phyloP scores from a whole-genome alignment of 306 rosid genomes.

The Ormosia semicastrata region DNA sequence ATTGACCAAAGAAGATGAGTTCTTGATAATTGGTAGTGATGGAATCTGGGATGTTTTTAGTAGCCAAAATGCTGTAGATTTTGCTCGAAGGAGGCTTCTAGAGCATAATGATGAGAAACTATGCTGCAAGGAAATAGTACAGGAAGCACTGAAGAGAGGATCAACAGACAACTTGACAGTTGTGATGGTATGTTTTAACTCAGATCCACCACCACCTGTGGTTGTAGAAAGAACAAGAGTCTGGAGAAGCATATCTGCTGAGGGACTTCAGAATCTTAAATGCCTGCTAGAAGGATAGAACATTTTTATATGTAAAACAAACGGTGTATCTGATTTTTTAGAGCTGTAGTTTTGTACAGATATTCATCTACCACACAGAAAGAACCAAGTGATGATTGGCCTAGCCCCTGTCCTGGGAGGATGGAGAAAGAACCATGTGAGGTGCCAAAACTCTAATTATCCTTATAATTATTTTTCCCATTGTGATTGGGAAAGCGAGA shows the following conservation, averaged over 20 bases:
- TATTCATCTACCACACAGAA: constrained; percentile 18
- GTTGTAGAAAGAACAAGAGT: constrained; percentile 47
- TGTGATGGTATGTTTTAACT: constrained; percentile 57
- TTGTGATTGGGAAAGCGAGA: background rate
- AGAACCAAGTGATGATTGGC: background rate
- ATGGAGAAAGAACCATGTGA: constrained; percentile 3
- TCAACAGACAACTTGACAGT: constrained; percentile 58
- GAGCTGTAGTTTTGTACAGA: background rate
- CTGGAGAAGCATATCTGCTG: constrained; percentile 63
- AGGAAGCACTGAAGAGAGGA: constrained; percentile 56
- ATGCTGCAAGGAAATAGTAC: constrained; percentile 64
- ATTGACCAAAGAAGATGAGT: constrained; percentile 59
- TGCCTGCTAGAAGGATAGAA: constrained; percentile 37
- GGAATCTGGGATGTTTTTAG: constrained; percentile 69
- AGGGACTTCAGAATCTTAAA: constrained; percentile 61
- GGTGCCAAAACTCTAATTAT: constrained; percentile 6
- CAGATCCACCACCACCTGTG: constrained; percentile 54
- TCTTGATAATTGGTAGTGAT: constrained; percentile 66
- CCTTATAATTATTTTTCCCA: background rate
- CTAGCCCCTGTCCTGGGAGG: constrained; percentile 7
- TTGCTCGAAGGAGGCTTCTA: constrained; percentile 55
- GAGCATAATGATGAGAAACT: constrained; percentile 59
- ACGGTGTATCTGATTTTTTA: background rate
- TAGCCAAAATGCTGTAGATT: constrained; percentile 61
- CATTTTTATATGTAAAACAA: background rate